A percentile compares a stretch with the other conserved stretches of the same genome.
These are phyloP conservation scores for Scenedesmus sp. DNA, from an alignment of 163 green algal species.

Conservation along the genomic window DNA sequence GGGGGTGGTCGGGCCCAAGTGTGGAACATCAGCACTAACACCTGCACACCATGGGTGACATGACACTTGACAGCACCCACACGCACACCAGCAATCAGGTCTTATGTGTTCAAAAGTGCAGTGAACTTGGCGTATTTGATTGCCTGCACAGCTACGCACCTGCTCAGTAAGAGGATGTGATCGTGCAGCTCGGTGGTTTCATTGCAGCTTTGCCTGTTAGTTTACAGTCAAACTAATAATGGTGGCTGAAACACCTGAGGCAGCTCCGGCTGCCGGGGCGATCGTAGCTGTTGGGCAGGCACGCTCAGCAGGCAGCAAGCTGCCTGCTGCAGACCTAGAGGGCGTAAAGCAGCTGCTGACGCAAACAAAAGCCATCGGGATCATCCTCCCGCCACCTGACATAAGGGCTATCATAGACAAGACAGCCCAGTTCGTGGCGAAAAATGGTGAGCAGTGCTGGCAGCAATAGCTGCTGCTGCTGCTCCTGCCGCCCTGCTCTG, in stretches of 20 bases:
- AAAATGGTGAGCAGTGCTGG: constrained; percentile 85
- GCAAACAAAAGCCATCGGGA: constrained; percentile 92
- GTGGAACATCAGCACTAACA: neutral
- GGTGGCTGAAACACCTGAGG: constrained; percentile 49
- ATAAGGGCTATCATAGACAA: constrained; percentile 95
- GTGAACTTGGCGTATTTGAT: neutral
- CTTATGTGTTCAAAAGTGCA: neutral
- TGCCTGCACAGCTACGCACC: neutral
- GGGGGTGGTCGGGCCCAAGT: no score
- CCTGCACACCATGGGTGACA: neutral
- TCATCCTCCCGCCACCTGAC: constrained; percentile 95
- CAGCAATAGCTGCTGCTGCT: constrained; percentile 9
- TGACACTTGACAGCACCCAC: neutral
- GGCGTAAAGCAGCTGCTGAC: constrained; percentile 78
- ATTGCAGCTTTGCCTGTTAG: neutral
- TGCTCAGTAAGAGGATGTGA: neutral
- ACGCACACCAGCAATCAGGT: neutral
- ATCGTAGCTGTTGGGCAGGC: constrained; percentile 80
- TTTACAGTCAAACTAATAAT: constrained; percentile 4
- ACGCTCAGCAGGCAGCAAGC: constrained; percentile 48
- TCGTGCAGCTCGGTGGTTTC: neutral
- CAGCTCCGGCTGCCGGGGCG: constrained; percentile 25
- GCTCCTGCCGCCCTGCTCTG: constrained; percentile 4
- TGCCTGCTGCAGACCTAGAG: constrained; percentile 66
- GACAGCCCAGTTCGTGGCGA: constrained; percentile 95